Base-by-base conservation (phyloP, 495 filamentous ascomycete species). In the Talaromyces stipitatus region DNA sequence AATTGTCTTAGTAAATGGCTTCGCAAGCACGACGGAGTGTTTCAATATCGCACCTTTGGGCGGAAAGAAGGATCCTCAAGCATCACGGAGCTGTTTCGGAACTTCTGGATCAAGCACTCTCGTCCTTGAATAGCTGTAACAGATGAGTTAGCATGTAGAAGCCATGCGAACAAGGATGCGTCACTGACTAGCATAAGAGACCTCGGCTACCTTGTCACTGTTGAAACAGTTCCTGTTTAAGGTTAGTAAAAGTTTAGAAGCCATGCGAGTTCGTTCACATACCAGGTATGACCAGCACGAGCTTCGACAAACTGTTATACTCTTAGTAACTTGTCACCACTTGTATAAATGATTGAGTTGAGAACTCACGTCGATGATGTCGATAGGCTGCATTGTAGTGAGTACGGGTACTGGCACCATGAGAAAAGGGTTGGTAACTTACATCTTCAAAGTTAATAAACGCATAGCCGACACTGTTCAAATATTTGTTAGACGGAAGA, bases 51-150 rank as follows among this genome's bases (percentile, higher is more conserved):
- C 69, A 92, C 89, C 78, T 94, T 95, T 2, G 92, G 92, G 9
- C 91, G 87, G 65, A 88, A 92, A 20, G 85, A 84, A 4, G 82
- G 76, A 41, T 85, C 79, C 70, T 97, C 90, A 10, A 91, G 73
- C 88, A 97, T 97, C 12, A 98, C 91, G 4, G 88, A 89, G 54
- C 90, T 96, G 71, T 98, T 98, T 20, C 92, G 86, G 70, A 98
- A 97, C 62, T 97, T 95, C 64, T 94, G 86, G 29, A 96, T 82
- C 6, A 97, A 78, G 54, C 88, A 90, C 65, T 95, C 92, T 59
- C 85, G 85, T 36, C 92, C 94, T 73, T 98, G 94, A 58, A 95
- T 90, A 29, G 91, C 89, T 92, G 29, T 59, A 60, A 30, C 10
- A 27, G 47, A 29, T 74, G 27, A 72, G 54, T 47, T 52, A 51